Evolutionary conservation across 176 grass and related monocot genomes (phyloP).

Genomic region (Oryza longistaminata): DNA sequence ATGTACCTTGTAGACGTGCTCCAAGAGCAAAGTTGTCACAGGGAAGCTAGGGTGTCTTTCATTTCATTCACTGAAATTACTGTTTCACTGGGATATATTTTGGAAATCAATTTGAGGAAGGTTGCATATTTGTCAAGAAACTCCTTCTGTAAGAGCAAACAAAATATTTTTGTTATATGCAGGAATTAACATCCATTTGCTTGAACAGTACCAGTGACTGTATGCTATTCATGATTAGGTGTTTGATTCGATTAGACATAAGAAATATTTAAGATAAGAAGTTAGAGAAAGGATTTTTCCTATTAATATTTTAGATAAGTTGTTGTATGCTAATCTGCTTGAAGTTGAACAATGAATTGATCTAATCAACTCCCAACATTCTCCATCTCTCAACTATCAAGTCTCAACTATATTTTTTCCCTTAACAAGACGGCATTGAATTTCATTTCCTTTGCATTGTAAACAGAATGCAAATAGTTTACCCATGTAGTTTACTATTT

Average conservation of each 20-base stretch:
- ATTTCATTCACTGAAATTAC: conserved; percentile 66
- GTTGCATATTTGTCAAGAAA: conserved; percentile 91
- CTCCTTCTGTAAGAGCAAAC: conserved; percentile 70
- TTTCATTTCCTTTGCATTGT: background rate
- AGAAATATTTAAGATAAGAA: background rate
- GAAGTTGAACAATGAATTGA: background rate
- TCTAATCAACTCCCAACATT: background rate
- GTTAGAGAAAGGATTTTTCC: background rate
- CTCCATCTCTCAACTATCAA: background rate
- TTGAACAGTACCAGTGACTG: too few relatives aligned
- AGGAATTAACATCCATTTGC: background rate
- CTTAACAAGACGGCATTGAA: background rate
- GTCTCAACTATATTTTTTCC: background rate
- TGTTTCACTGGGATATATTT: conserved; percentile 89
- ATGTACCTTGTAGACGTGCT: conserved; percentile 38
- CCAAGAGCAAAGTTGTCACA: conserved; percentile 40
- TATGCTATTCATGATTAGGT: background rate
- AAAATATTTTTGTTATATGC: background rate
- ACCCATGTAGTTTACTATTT: background rate
- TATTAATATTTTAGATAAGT: background rate
- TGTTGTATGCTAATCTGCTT: background rate
- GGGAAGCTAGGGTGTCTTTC: conserved; percentile 56
- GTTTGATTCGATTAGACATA: background rate
- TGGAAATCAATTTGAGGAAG: conserved; percentile 74
- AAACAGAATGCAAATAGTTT: background rate